Evolutionary conservation across 805 yeast genomes (phyloP).

Genomic region (Schwanniomyces vanrijiae): DNA sequence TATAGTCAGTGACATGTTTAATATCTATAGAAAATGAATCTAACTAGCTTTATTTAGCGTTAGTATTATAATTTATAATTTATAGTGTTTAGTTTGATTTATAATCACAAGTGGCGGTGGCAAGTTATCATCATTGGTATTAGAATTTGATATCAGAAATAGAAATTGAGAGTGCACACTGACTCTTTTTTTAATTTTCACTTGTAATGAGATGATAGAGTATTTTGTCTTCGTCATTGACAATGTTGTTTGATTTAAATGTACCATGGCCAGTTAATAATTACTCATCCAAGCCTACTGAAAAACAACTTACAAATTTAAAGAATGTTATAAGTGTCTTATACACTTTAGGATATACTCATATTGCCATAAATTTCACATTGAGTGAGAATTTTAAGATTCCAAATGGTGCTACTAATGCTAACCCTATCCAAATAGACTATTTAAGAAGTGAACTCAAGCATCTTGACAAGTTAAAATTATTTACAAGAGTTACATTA

Average conservation of each 20-base stretch:
- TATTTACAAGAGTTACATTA: conserved; percentile 73
- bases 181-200: neutral
- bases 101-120: conserved; percentile 13
- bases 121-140: neutral
- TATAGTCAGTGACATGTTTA: conserved; percentile 7
- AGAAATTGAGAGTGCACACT: neutral
- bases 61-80: neutral
- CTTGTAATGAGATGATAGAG: neutral
- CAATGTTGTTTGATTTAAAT: conserved; percentile 56
- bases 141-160: neutral
- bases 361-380: conserved; percentile 71
- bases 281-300: conserved; percentile 43
- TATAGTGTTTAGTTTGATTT: neutral
- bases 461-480: conserved; percentile 32
- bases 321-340: conserved; percentile 53
- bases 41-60: neutral
- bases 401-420: conserved; percentile 44
- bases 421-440: conserved; percentile 49
- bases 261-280: conserved; percentile 68
- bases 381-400: conserved; percentile 52
- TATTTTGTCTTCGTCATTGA: neutral
- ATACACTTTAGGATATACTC: conserved; percentile 67
- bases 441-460: conserved; percentile 13
- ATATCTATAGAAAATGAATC: neutral
- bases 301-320: conserved; percentile 42